Percentiles rank a stretch among this genome's conserved stretches.
Evolutionary conservation across 2,329 filamentous ascomycete genomes (phyloP).

Genomic region (Aspergillus sp.): DNA sequence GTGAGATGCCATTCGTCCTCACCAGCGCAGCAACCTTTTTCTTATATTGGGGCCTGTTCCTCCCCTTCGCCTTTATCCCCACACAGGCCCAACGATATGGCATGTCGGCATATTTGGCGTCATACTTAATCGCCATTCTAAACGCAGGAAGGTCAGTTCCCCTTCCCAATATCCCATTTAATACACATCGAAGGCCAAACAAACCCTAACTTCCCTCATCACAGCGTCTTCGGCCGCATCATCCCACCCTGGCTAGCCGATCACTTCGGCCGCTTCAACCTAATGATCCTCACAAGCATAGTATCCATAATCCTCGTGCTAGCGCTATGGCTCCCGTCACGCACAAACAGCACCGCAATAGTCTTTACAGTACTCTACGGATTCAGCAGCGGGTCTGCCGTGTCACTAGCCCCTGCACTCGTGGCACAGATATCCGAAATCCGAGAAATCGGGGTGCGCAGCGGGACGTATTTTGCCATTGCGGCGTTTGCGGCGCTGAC

Average conservation of each 20-base stretch:
- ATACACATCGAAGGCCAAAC: not conserved
- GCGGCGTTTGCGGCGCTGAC: conserved; percentile 65
- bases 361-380: conserved; percentile 68
- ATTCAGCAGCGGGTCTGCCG: conserved; percentile 66
- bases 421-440: conserved; percentile 71
- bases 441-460: conserved; percentile 66
- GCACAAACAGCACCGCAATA: conserved; percentile 58
- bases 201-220: not conserved
- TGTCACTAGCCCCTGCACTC: conserved; percentile 60
- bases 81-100: conserved; percentile 14
- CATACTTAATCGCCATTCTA: conserved; percentile 56
- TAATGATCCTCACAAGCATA: conserved; percentile 15
- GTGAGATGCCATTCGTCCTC: conserved; percentile 11
- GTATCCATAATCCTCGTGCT: conserved; percentile 28
- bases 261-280: conserved; percentile 39
- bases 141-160: conserved; percentile 42
- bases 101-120: conserved; percentile 38
- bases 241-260: conserved; percentile 57
- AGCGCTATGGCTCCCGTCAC: conserved; percentile 56
- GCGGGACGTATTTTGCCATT: conserved; percentile 63
- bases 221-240: conserved; percentile 55
- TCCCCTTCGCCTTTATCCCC: conserved; percentile 15
- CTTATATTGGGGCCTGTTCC: conserved; percentile 37
- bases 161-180: not conserved
- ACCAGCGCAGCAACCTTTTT: conserved; percentile 35